phyloP scores from a whole-genome alignment of 768 basidiomycete species.

The Phaeolepiota aurea region DNA sequence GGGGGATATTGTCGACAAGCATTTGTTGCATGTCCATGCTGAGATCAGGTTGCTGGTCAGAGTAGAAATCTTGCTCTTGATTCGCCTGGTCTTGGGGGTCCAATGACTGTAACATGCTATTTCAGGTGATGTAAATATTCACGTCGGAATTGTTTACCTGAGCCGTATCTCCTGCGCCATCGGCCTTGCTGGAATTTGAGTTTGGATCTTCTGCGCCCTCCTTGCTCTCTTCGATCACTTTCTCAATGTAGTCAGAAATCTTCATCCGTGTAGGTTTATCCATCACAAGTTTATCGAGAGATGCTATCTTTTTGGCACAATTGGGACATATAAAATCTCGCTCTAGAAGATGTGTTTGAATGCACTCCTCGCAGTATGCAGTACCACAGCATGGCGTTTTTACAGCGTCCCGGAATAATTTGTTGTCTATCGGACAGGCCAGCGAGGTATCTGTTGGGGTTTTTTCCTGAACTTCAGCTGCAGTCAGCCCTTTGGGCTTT shows the following conservation, averaged over 20 bases:
- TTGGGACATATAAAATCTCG: slow-evolving; percentile 92
- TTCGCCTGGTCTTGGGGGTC: slow-evolving; percentile 12
- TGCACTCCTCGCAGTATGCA: slow-evolving; percentile 93
- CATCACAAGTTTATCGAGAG: slow-evolving; percentile 75
- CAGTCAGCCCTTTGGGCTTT: slow-evolving; percentile 72
- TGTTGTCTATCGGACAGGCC: slow-evolving; percentile 86
- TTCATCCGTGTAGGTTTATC: slow-evolving; percentile 76
- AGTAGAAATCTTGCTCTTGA: slow-evolving; percentile 58
- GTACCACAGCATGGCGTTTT: slow-evolving; percentile 93
- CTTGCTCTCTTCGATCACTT: slow-evolving; percentile 69
- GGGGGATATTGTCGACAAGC: slow-evolving; percentile 67
- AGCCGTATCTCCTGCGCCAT: slow-evolving; percentile 16
- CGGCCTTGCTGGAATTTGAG: slow-evolving; percentile 10
- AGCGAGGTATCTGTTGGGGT: slow-evolving; percentile 72
- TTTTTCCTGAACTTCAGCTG: slow-evolving; percentile 83
- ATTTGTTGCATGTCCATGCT: slow-evolving; percentile 64
- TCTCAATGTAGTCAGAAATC: slow-evolving; percentile 78
- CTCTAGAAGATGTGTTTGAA: slow-evolving; percentile 89
- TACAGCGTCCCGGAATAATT: slow-evolving; percentile 89
- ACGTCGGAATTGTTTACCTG: slow-evolving; percentile 30
- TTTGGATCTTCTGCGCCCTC: slow-evolving; percentile 42
- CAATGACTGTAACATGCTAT: background rate
- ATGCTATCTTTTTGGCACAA: slow-evolving; percentile 82
- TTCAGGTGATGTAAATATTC: too few relatives aligned
- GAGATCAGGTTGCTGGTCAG: slow-evolving; percentile 59